phyloP scores from a whole-genome alignment of 768 basidiomycete genomes.

The Tricholoma sp. region DNA sequence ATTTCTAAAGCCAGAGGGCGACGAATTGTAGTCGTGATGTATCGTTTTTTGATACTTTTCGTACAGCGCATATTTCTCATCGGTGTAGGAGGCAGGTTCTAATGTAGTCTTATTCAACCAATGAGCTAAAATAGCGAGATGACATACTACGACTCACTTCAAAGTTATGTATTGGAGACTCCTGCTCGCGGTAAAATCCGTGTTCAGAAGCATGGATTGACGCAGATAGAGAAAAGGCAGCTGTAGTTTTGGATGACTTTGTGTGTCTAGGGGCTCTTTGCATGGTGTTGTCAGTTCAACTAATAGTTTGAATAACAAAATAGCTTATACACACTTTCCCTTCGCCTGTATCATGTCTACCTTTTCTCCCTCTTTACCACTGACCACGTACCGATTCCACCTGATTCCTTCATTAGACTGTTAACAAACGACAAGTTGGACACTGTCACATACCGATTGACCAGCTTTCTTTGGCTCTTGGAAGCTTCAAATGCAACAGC shows the following conservation, averaged over 20 bases:
- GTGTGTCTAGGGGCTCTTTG: not conserved
- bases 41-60: conserved; percentile 73
- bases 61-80: conserved; percentile 80
- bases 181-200: conserved; percentile 22
- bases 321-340: conserved; percentile 2
- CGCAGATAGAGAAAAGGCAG: conserved; percentile 36
- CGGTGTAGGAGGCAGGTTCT: conserved; percentile 69
- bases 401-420: conserved; percentile 26
- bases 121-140: not conserved
- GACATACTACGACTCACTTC: conserved; percentile 36
- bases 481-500: conserved; percentile 61
- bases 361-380: conserved; percentile 32
- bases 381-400: conserved; percentile 67
- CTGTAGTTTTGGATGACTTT: conserved; percentile 12
- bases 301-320: not conserved
- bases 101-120: conserved; percentile 55
- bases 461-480: conserved; percentile 67
- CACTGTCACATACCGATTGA: conserved; percentile 63
- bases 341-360: conserved; percentile 18
- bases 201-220: conserved; percentile 57
- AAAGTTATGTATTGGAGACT: conserved; percentile 45
- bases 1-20: conserved; percentile 48
- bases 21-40: conserved; percentile 62
- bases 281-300: not conserved
- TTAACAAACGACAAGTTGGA: not conserved